phyloP scores from a whole-genome alignment of 2,329 filamentous ascomycete species.

The Apiospora marii region DNA sequence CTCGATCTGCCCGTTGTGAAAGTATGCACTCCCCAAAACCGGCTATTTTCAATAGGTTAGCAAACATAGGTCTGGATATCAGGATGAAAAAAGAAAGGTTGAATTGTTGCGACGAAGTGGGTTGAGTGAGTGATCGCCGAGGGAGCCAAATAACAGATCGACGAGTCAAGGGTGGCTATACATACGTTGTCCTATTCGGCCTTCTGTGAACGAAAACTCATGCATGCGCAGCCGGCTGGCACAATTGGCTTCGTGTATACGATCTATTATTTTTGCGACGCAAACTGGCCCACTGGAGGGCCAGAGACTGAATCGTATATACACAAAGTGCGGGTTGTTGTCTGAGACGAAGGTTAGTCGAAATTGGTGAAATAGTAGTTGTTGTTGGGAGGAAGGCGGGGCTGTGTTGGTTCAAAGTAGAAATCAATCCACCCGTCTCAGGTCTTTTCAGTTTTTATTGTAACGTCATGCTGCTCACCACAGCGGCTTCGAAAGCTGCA shows the following conservation, averaged over 20 bases:
- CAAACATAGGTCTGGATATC: not conserved
- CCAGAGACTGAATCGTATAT: not conserved
- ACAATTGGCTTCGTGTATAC: conserved; percentile 5
- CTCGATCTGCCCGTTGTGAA: not conserved
- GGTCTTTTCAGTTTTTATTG: conserved; percentile 31
- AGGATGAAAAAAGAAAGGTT: not conserved
- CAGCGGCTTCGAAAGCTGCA: conserved; percentile 29
- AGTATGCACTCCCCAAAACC: not conserved
- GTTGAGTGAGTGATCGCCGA: not conserved
- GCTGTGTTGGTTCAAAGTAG: conserved; percentile 9
- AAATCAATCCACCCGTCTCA: conserved; percentile 27
- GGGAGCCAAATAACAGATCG: not conserved
- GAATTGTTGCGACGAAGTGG: conserved; percentile 5
- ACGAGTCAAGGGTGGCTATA: not conserved
- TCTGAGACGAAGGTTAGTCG: not conserved
- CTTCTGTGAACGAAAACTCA: not conserved
- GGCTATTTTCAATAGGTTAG: conserved; percentile 1
- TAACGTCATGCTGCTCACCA: conserved; percentile 31
- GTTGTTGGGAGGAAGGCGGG: conserved; percentile 4
- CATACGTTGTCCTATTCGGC: not conserved
- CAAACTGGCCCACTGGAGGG: not conserved
- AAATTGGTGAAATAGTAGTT: conserved; percentile 7
- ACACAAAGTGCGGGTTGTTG: not conserved
- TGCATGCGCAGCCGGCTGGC: conserved; percentile 19
- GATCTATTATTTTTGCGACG: conserved; percentile 15